These are phyloP conservation scores for Albifimbria verrucaria DNA, from an alignment of 2,329 filamentous ascomycete species.

Conservation along the genomic window DNA sequence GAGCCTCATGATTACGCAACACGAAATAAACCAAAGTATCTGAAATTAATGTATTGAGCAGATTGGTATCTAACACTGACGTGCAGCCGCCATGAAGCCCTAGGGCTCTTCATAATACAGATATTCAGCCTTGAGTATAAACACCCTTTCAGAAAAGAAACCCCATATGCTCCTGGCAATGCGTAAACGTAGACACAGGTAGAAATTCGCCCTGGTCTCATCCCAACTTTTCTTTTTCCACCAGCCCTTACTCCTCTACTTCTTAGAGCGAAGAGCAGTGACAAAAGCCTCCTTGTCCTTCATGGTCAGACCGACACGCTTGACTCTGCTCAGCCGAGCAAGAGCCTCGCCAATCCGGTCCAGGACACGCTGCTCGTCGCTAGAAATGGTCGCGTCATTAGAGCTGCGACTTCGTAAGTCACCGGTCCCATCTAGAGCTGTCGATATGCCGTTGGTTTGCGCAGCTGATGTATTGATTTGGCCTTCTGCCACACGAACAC, in stretches of 20 bases:
- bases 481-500: conserved; percentile 82
- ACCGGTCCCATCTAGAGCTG: conserved; percentile 6
- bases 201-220: not conserved
- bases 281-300: conserved; percentile 82
- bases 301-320: conserved; percentile 81
- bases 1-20: too few species aligned
- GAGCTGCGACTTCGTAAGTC: conserved; percentile 23
- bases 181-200: not conserved
- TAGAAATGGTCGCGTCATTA: conserved; percentile 31
- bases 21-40: too few species aligned
- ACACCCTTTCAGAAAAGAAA: not conserved
- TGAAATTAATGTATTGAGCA: too few species aligned
- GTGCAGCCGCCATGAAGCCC: too few species aligned
- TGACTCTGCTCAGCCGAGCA: conserved; percentile 82
- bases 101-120: too few species aligned
- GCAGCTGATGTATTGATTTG: conserved; percentile 51
- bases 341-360: conserved; percentile 81
- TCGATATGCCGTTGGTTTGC: conserved; percentile 29
- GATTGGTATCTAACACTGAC: too few species aligned
- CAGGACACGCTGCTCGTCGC: conserved; percentile 66
- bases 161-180: conserved; percentile 4
- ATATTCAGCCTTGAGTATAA: not conserved
- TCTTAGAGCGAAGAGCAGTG: conserved; percentile 54
- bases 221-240: not conserved
- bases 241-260: conserved; percentile 20